Evolutionary conservation across 768 basidiomycete genomes (phyloP), one percentile per base, ranked within the genome.

Genomic region (Agrocybe chaxingu): DNA sequence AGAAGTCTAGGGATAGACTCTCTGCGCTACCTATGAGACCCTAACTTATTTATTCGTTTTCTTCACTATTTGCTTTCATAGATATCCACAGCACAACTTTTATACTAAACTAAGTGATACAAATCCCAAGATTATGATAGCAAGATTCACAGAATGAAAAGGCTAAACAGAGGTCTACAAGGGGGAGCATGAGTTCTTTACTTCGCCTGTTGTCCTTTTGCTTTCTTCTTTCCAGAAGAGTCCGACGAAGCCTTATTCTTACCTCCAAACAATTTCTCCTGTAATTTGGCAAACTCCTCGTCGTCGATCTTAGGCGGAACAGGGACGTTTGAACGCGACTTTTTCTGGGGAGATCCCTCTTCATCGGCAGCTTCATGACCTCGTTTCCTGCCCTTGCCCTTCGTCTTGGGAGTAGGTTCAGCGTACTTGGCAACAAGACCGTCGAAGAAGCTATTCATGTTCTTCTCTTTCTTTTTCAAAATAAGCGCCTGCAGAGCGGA

Each of bases 1-100:
- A 74, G 89, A 53, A 86, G 84, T 67, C 68, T 95, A 47, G 93
- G 93, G 7, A 88, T 95, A 54, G 92, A 95, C 68, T 75, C 82
- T 18, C 68, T 92, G 54, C 81, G 87, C 57, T 92, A 89, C 62
- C 62, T 92, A 58, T 91, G 72, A 69, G 63, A 58, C 45, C 38
- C 39, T 41, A 42, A 43, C 50, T 46, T 52, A 62, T 50, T 50
- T 37, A 19, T 42, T 40, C 16, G 12, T 40, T 42, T 39, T 41
- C n/a, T 36, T 43, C 39, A 16, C 30, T 42, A 47, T 24, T 24
- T 24, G 24, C 24, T 24, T 24, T 24, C 24, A 24, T 24, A 24
- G 24, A 24, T 24, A 24, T 24, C 24, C 24, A 24, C 24, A 24
- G 24, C 24, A 24, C 24, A 24, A 24, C 24, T 24, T 3, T 24